A percentile compares a stretch with the other conserved stretches of the same genome.
These are phyloP conservation scores for Emergomyces pasteurianus DNA, from an alignment of 2,329 filamentous ascomycete genomes.

Conservation along the genomic window DNA sequence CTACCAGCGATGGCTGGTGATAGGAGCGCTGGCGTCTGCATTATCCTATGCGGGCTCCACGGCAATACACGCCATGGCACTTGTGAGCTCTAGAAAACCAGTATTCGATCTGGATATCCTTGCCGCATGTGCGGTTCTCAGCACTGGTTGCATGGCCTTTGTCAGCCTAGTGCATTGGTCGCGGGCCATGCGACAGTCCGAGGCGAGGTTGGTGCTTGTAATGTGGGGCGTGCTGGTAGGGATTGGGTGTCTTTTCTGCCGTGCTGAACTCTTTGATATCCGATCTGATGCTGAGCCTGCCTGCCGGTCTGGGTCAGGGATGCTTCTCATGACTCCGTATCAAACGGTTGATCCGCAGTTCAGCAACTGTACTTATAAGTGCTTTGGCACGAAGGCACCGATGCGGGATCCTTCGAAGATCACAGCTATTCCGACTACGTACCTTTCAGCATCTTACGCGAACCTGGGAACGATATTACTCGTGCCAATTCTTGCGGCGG, in stretches of 20 bases:
- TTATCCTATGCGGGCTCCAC: conserved; percentile 17
- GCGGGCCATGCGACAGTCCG: conserved; percentile 12
- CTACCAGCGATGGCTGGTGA: conserved; percentile 18
- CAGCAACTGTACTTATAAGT: conserved; percentile 18
- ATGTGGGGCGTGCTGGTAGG: conserved; percentile 15
- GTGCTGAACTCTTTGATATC: conserved; percentile 12
- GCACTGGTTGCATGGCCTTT: conserved; percentile 14
- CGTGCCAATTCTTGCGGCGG: conserved; percentile 14
- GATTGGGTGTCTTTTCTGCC: conserved; percentile 12
- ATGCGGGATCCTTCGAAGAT: conserved; percentile 14
- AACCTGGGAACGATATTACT: conserved; percentile 9
- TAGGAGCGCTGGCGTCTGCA: conserved; percentile 18
- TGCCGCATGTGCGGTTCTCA: conserved; percentile 17
- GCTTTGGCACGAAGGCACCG: conserved; percentile 13
- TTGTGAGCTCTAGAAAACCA: conserved; percentile 11
- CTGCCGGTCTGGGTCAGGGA: conserved; percentile 13
- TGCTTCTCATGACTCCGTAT: conserved; percentile 11
- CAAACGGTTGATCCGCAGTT: conserved; percentile 13
- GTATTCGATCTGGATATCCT: conserved; percentile 17
- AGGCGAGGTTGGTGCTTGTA: conserved; percentile 13
- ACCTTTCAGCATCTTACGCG: conserved; percentile 12
- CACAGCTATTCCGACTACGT: conserved; percentile 12
- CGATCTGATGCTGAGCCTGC: conserved; percentile 11
- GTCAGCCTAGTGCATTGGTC: conserved; percentile 17
- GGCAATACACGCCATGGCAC: conserved; percentile 18